Evolutionary conservation across 257 asterid species (phyloP), one percentile per base, ranked within the genome.

Genomic region (Plantago major): DNA sequence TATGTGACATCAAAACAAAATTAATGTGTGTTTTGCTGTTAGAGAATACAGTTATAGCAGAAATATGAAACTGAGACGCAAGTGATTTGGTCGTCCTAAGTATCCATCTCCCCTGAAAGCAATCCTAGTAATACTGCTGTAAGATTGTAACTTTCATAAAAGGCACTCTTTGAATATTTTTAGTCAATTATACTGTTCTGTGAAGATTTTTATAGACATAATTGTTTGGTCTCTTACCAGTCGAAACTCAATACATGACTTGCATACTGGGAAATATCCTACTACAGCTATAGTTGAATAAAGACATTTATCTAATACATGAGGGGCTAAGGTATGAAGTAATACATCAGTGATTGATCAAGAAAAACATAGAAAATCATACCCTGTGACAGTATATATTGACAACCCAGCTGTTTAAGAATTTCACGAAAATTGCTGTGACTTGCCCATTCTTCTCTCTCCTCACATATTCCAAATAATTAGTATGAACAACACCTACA

Each of bases 331-430:
- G 37, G 42, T 42, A 58, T 1, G 5, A 15, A 58, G 49, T 16
- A 42, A 42, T 40, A 55, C 45, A 11, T 42, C 33, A 43, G 46
- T 40, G 3, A 59, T 46, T 18, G 2, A 42, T 33, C 12, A 44
- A 60, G 33, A 17, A 9, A 15, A 12, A 65, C 74, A 14, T 62
- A 17, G 42, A 61, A 59, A 67, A 67, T 65, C 80, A 37, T 83
- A 92, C 99, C 92, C 78, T 78, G 64, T 93, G 96, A 71, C 99
- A 93, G 74, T 93, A 93, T 75, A 93, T 83, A 65, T 84, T 58
- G 46, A 89, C 88, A 49, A 93, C 97, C 99, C 99, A 93, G 67
- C 72, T 80, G 78, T 93, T 93, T n/a, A 89, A 66, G 62, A 80
- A 87, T 74, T 85, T 82, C 81, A 89, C 76, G 11, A 93, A 48